These are phyloP conservation scores for Plasmodium inui DNA, from an alignment of 169 alveolate genomes.

Conservation along the genomic window DNA sequence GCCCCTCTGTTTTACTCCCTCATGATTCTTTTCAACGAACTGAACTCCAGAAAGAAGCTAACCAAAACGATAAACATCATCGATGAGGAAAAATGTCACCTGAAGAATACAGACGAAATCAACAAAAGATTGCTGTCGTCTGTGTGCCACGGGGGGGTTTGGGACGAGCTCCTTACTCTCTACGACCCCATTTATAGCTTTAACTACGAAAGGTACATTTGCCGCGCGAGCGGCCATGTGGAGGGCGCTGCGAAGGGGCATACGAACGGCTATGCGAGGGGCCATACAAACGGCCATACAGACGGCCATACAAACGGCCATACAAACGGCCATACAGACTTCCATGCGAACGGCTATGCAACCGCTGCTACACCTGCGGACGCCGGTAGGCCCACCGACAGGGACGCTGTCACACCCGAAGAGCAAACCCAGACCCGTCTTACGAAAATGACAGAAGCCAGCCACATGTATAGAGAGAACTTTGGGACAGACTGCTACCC, in stretches of 20 bases:
- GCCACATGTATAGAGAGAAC: neutral
- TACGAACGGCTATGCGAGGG: no score
- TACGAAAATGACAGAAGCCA: neutral
- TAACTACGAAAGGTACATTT: constrained; percentile 17
- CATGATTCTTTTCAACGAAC: constrained; percentile 49
- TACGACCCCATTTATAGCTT: constrained; percentile 84
- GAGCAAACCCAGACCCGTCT: neutral
- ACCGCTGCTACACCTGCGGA: no score
- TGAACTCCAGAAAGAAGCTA: constrained; percentile 63
- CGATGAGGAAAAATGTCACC: constrained; percentile 48
- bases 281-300: no score
- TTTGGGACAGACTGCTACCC: neutral
- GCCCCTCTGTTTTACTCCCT: constrained; percentile 63
- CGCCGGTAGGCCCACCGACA: no score
- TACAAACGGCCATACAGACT: no score
- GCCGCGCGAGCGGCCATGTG: neutral
- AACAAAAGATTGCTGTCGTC: constrained; percentile 74
- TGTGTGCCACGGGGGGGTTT: constrained; percentile 87
- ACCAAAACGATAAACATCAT: constrained; percentile 58
- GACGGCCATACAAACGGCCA: no score
- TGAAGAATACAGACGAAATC: constrained; percentile 66
- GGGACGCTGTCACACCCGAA: no score
- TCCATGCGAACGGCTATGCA: neutral
- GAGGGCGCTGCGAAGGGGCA: no score
- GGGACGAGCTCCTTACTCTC: constrained; percentile 88